Base-by-base conservation (phyloP, 495 filamentous ascomycete species). In the Delitschia confertaspora region DNA sequence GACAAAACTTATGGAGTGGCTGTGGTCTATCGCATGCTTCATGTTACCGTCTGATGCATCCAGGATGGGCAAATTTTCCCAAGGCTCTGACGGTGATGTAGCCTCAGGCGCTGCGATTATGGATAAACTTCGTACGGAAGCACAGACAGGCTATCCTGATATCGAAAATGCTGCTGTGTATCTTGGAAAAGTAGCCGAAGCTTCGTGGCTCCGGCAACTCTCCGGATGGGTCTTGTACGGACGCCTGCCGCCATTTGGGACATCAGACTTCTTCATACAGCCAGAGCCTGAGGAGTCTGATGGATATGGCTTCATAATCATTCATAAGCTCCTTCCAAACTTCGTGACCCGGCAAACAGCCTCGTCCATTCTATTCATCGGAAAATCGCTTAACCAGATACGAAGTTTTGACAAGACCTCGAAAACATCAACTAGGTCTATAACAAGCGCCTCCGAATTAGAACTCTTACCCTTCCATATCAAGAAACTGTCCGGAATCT, bases 201-300 rank as follows among this genome's bases (percentile, higher is more conserved):
- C 71, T 11, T 82, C 88, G 8, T 98, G 91, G 91, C 69, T 98
- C 62, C 81, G 84, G 57, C 86, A 93, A 60, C 66, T 88, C 5
- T 81, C 85, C 2, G 82, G 82, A 40, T 98, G 89, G 89, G 67
- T 95, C 4, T 61, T 95, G 9, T 93, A 93, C 60, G 91, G 91
- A 4, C 75, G 80, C 31, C 64, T 93, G 46, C 87, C 91, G 0
- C 64, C 67, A 35, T 79, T 81, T 53, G 85, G 82, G 4, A 72
- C 67, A 3, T 64, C 69, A 1, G 91, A 95, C 61, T 95, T 95
- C 58, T 93, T 88, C 59, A 78, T 95, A 27, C 69, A 71, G 22
- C 57, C 44, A 69, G 48, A 53, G 59, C 39, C 71, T 53, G 41
- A 52, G 38, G 40, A 68, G 31, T n/a, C n/a, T n/a, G 50, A 70